Evolutionary conservation across 495 filamentous ascomycete species (phyloP).

Genomic region (Chlorociboria aeruginascens): DNA sequence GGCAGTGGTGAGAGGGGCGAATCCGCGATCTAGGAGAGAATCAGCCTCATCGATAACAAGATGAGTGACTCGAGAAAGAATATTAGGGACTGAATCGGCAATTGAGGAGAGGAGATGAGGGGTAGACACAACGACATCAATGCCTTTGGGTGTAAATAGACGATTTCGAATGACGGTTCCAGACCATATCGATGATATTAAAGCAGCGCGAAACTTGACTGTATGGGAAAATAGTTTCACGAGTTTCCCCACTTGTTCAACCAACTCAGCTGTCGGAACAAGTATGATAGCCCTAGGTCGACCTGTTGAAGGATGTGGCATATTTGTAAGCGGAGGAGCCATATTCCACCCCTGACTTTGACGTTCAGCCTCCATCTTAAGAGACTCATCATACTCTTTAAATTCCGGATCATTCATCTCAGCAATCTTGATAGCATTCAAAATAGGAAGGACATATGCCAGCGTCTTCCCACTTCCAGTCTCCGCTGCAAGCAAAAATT

Average conservation of each 20-base stretch:
- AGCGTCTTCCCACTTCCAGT: conserved; percentile 96
- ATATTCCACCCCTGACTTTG: conserved; percentile 5
- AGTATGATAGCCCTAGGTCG: conserved; percentile 77
- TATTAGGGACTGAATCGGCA: conserved; percentile 73
- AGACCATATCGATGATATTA: conserved; percentile 65
- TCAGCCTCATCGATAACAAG: conserved; percentile 92
- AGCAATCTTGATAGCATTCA: conserved; percentile 72
- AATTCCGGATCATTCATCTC: conserved; percentile 52
- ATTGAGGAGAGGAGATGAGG: conserved; percentile 82
- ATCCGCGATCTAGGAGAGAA: conserved; percentile 86
- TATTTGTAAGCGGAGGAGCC: conserved; percentile 40
- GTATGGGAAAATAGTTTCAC: conserved; percentile 72
- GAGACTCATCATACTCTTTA: conserved; percentile 35
- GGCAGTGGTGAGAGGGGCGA: conserved; percentile 65
- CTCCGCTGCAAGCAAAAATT: conserved; percentile 86
- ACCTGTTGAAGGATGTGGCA: conserved; percentile 57
- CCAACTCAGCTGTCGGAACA: conserved; percentile 88
- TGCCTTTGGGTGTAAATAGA: conserved; percentile 66
- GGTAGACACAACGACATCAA: conserved; percentile 80
- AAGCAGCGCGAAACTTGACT: conserved; percentile 67
- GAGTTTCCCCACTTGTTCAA: conserved; percentile 70
- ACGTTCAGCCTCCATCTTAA: conserved; percentile 33
- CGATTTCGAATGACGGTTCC: conserved; percentile 73
- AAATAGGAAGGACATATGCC: conserved; percentile 70
- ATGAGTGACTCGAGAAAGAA: conserved; percentile 76